Base-by-base conservation (phyloP, 805 yeast genomes). In the Teunomyces pallodes region DNA sequence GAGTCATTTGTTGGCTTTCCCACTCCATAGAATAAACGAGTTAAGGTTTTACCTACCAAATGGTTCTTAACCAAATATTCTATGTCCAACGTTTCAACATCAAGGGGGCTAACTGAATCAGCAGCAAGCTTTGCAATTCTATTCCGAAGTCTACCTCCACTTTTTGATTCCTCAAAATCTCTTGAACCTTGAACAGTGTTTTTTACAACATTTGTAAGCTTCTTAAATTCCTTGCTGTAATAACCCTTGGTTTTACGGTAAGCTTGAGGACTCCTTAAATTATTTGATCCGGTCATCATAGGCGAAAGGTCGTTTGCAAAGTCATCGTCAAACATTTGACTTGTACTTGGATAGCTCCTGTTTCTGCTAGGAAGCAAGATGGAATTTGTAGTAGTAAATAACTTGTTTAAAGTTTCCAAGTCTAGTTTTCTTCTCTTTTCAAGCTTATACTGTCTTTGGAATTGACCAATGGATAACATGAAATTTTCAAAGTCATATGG, bases 401-500 rank as follows among this genome's bases (percentile, higher is more conserved):
- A 51, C 42, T 63, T 61, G 48, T 58, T 63, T n/a, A 73, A 53
- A 4, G 92, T 86, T 44, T 69, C 70, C 26, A 76, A 70, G 62
- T 86, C 90, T 30, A 87, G 68, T 51, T 75, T 76, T 50, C 81
- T 63, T 20, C 77, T 76, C 49, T 73, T 71, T 3, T 77, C 75
- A 6, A 86, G 58, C 52, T 79, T 77, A 53, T 76, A 74, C 50
- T 83, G 86, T 59, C 82, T 87, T 64, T 94, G 97, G 62, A 91
- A 92, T 50, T 81, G 84, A 2, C 82, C 81, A 24, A 94, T 77
- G 5, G 90, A 80, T 2, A 76, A 64, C 66, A 82, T 77, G 56
- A 92, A 86, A 43, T 77, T 77, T 46, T 83, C 86, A 45, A 82
- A 83, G 51, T 87, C 92, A 59, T 87, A 83, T 0, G 96, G 92